phyloP scores from a whole-genome alignment of 768 basidiomycete genomes.

The Lactarius vividus region DNA sequence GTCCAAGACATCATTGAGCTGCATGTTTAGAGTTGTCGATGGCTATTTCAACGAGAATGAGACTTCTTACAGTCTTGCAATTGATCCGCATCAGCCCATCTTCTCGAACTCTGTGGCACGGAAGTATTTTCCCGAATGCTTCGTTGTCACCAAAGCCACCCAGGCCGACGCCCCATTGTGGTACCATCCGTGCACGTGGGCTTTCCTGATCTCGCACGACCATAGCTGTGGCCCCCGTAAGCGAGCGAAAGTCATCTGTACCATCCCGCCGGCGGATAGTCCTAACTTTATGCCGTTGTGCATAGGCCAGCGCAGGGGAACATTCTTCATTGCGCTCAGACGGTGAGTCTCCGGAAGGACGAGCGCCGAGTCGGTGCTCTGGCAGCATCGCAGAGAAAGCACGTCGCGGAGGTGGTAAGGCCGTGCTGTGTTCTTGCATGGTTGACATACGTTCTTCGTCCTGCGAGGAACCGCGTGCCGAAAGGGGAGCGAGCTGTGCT shows the following conservation, averaged over 20 bases:
- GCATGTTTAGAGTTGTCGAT: slow-evolving; percentile 23
- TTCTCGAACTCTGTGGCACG: slow-evolving; percentile 90
- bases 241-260: slow-evolving; percentile 73
- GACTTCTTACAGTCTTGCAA: slow-evolving; percentile 62
- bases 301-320: slow-evolving; percentile 81
- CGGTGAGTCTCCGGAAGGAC: slow-evolving; percentile 47
- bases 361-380: slow-evolving; percentile 35
- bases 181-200: slow-evolving; percentile 29
- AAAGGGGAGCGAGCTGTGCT: slow-evolving; percentile 35
- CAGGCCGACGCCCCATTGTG: slow-evolving; percentile 52
- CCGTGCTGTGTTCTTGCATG: slow-evolving; percentile 7
- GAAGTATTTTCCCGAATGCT: slow-evolving; percentile 86
- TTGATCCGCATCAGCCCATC: slow-evolving; percentile 94
- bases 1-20: slow-evolving; percentile 78
- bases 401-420: slow-evolving; percentile 55
- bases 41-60: slow-evolving; percentile 5
- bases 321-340: slow-evolving; percentile 56
- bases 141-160: slow-evolving; percentile 94
- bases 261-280: slow-evolving; percentile 79
- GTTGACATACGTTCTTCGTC: slow-evolving; percentile 24
- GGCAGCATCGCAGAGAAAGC: slow-evolving; percentile 74
- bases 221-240: slow-evolving; percentile 58
- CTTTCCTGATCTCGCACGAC: slow-evolving; percentile 26
- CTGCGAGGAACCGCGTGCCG: slow-evolving; percentile 37
- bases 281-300: slow-evolving; percentile 71